Evolutionary conservation across 176 grass and related monocot species (phyloP), one percentile per base, ranked within the genome.

Genomic region (Rhynchospora tenuis): DNA sequence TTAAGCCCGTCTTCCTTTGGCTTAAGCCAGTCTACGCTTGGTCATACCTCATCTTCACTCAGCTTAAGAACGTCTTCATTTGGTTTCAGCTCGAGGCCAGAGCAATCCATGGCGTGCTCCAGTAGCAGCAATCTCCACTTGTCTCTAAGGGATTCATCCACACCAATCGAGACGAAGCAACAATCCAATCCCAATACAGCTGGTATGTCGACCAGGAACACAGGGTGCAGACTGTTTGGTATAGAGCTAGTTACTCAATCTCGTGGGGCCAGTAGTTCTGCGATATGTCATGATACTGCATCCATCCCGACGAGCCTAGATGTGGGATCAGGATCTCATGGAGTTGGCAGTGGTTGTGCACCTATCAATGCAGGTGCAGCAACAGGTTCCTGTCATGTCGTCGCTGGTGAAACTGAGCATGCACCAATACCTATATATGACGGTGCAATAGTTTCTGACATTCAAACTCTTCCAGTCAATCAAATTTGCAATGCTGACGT

Each of bases 161-260:
- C 72, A 60, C 44, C 65, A 78, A 58, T 72, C 73, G 88, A 92
- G 83, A 90, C 84, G 67, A 97, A 92, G 89, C 71, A 85, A 84
- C 91, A 95, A 72, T 63, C 84, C 59, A 59, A 44, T 79, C 24
- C 58, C 28, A 80, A 52, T 82, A 44, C 43, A 48, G 22, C 14
- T 33, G 66, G 79, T 14, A 82, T 65, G 7, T 9, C 22, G 0
- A 82, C 62, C 47, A 43, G 60, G 17, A 80, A 28, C 9, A 7
- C 23, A 10, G 88, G 96, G 17, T 95, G 89, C 83, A 95, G 93
- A 85, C 88, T 99, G 84, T 99, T 99, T 85, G 96, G 96, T 45
- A 91, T 99, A 20, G 84, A 99, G 73, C 83, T 99, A 84, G 72
- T 86, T 17, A 64, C 46, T 52, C 20, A 6, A 2, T 52, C 71